These are phyloP conservation scores for Aspergillus affinis DNA, from an alignment of 495 filamentous ascomycete species.

Conservation along the genomic window DNA sequence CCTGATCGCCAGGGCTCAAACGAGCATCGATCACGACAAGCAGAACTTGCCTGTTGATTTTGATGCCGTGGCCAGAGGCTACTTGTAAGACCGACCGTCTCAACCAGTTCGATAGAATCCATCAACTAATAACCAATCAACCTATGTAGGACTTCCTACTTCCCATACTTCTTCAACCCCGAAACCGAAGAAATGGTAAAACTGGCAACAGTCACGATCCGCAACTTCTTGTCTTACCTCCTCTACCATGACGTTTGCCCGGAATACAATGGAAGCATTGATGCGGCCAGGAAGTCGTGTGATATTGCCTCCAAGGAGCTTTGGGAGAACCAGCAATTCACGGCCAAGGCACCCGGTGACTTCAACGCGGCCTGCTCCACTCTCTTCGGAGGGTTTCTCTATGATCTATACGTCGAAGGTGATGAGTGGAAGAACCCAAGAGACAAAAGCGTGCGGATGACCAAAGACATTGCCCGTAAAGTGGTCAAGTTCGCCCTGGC, in stretches of 20 bases:
- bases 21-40: slow-evolving; percentile 24
- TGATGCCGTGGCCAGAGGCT: slow-evolving; percentile 70
- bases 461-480: slow-evolving; percentile 39
- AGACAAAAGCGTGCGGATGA: slow-evolving; percentile 29
- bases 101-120: neutral
- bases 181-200: slow-evolving; percentile 50
- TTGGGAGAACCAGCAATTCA: slow-evolving; percentile 50
- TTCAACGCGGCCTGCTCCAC: slow-evolving; percentile 71
- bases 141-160: slow-evolving; percentile 43
- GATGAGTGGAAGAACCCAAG: slow-evolving; percentile 25
- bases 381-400: slow-evolving; percentile 55
- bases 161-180: slow-evolving; percentile 44
- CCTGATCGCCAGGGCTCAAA: slow-evolving; percentile 39
- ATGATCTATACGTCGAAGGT: slow-evolving; percentile 30
- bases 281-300: slow-evolving; percentile 65
- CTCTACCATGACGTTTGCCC: slow-evolving; percentile 80
- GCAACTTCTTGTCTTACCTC: slow-evolving; percentile 88
- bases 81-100: slow-evolving; percentile 54
- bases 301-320: slow-evolving; percentile 67
- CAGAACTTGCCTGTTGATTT: slow-evolving; percentile 77
- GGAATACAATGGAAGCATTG: slow-evolving; percentile 68
- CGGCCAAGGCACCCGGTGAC: slow-evolving; percentile 58
- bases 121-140: slow-evolving; percentile 4
- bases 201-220: slow-evolving; percentile 58
- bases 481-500: slow-evolving; percentile 46